Base-by-base conservation (phyloP, 1,284 basidiomycete genomes). In the Microbotryum silenes-acaulis region DNA sequence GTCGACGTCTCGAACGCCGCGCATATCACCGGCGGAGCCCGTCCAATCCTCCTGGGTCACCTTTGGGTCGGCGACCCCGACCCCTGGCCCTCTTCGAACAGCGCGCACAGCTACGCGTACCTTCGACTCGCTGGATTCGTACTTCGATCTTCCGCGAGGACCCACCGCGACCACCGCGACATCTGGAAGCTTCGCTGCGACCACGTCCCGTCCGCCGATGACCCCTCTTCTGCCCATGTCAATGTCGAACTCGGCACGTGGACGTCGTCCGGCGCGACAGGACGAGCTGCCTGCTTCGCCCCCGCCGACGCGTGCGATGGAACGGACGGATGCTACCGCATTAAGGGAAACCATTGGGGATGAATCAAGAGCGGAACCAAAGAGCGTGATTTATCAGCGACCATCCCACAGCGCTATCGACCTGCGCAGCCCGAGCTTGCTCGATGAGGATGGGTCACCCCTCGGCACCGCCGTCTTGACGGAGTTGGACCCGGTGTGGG, bases 61-160 rank as follows among this genome's bases (percentile, higher is more conserved):
- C 0, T 70, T 70, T 50, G 62, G 62, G 4, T 61, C 68, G 0
- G 20, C 55, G 29, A 71, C 69, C 2, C 70, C 70, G 2, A 70
- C 69, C 21, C 67, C 69, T 20, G 60, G 60, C 18, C 62, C 63
- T 4, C 21, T 65, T 37, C 60, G 58, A 5, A 66, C 67, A 21
- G 60, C 69, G 23, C 59, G 60, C 10, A 60, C 53, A 7, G 54
- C 33, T 16, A 51, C 61, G 12, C 6, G 8, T 7, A 44, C 44
- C 16, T 59, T 54, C 23, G 62, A 65, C 20, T 51, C 49, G 23
- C 51, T 51, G 8, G 54, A 56, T 23, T 70, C 69, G 6, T 71
- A 71, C 57, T 71, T 71, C 44, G 70, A 70, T 51, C 54, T 70
- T 18, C 64, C 66, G 7, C 61, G 67, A 2, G 54, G 59, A 4